Evolutionary conservation across 495 filamentous ascomycete genomes (phyloP).

Genomic region (Neurospora cerealis): DNA sequence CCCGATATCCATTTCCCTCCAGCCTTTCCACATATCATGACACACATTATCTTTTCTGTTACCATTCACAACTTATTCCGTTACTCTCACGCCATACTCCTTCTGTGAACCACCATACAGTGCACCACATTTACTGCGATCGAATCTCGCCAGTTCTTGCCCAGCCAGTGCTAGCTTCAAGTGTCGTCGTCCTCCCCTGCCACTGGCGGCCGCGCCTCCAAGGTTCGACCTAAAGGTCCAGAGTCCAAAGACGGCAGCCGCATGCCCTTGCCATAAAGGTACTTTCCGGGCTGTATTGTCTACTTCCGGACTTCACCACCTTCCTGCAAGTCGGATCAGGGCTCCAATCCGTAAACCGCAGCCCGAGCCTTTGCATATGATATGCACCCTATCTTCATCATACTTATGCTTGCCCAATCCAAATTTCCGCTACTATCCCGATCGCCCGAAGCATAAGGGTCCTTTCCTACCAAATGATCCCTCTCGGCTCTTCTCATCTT

Average conservation of each 20-base stretch:
- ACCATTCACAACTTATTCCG: neutral
- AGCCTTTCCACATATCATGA: neutral
- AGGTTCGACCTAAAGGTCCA: neutral
- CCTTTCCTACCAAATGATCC: neutral
- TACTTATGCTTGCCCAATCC: neutral
- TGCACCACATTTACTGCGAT: neutral
- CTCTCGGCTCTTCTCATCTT: neutral
- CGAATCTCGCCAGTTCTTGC: neutral
- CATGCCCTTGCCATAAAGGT: neutral
- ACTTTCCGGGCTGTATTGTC: neutral
- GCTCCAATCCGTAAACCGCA: neutral
- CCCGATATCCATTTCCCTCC: neutral
- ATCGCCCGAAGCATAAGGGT: neutral
- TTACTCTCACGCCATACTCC: neutral
- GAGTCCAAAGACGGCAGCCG: neutral
- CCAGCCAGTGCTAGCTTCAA: neutral
- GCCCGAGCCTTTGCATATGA: neutral
- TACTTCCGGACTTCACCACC: neutral
- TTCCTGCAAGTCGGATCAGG: neutral
- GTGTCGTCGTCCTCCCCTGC: neutral
- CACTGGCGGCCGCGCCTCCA: neutral
- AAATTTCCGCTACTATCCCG: neutral
- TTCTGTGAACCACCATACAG: neutral
- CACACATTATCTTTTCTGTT: neutral
- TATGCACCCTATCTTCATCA: neutral